Evolutionary conservation across 306 rosid genomes (phyloP), one percentile per base, ranked within the genome.

Genomic region (Begonia loranthoides): DNA sequence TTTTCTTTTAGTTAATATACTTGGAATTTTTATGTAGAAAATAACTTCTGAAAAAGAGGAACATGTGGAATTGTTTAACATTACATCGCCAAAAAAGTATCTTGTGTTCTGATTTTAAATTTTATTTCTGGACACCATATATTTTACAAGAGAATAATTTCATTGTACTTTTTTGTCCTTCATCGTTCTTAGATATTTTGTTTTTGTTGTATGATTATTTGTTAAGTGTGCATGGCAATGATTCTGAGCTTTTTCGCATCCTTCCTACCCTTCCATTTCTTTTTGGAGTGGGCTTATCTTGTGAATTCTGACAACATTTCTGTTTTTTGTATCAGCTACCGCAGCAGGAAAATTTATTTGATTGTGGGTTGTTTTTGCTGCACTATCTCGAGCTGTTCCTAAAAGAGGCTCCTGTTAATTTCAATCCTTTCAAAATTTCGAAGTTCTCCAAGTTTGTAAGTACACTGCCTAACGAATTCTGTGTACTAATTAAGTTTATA

Each of bases 371-470:
- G 57, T 89, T 89, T 72, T 66, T 89, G 66, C 97, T 89, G 52
- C 97, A 89, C 79, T 89, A 84, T 74, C 73, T 89, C 44, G 97
- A 89, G 76, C 87, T 79, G 53, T 89, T 89, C 75, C 68, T 89
- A 19, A 73, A 72, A 22, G 84, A 84, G 68, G 87, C 86, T 56
- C 97, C 97, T 66, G 67, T 47, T 66, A 68, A 62, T 68, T 89
- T 89, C 75, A 89, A 72, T 62, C 97, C 97, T 17, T 73, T 77
- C 73, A 62, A 68, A 50, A 57, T 89, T 68, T 68, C 75, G 52
- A 79, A 79, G 74, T 72, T 70, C 67, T 79, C 94, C 71, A 72
- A 65, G 64, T 84, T 81, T 45, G 97, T 89, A 79, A 89, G 97
- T 73, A 50, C 45, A 53, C 59, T 17, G 50, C 76, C 66, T 58